phyloP scores from a whole-genome alignment of 495 filamentous ascomycete genomes.

The Penicillium manginii region DNA sequence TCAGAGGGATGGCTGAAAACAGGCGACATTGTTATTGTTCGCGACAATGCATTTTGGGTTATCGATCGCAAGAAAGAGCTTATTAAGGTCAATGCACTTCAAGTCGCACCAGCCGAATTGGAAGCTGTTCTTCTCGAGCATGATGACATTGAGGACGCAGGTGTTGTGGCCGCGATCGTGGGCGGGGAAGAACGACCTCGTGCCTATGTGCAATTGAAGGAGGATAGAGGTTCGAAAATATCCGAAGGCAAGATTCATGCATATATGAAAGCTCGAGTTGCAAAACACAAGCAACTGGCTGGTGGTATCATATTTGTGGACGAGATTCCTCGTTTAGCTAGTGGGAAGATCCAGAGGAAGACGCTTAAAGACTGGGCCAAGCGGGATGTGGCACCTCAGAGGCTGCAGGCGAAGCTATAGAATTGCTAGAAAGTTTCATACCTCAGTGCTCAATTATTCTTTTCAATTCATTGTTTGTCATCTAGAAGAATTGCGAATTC shows the following conservation, averaged over 20 bases:
- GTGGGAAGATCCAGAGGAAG: constrained; percentile 49
- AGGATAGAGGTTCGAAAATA: neutral
- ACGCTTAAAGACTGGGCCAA: constrained; percentile 42
- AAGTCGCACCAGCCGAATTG: constrained; percentile 53
- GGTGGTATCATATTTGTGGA: constrained; percentile 64
- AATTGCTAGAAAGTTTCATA: too few species aligned
- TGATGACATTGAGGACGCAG: constrained; percentile 47
- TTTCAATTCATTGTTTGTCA: too few species aligned
- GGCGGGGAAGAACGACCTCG: constrained; percentile 18
- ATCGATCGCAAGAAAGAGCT: constrained; percentile 51
- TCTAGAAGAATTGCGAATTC: too few species aligned
- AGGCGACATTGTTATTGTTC: constrained; percentile 41
- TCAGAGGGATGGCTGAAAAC: constrained; percentile 48
- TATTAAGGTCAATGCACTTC: constrained; percentile 48
- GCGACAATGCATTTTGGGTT: constrained; percentile 44
- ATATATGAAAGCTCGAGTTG: constrained; percentile 45
- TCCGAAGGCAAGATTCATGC: constrained; percentile 24
- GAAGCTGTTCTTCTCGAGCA: constrained; percentile 48
- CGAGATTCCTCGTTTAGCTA: constrained; percentile 58
- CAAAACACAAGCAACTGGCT: constrained; percentile 59
- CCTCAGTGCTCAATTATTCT: too few species aligned
- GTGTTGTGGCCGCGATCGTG: constrained; percentile 34
- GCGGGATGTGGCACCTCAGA: too few species aligned
- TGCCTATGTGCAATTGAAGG: neutral
- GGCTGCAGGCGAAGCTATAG: too few species aligned